Conservation (phyloP, 306 rosid species). For the Herpetospermum pedunculosum region DNA sequence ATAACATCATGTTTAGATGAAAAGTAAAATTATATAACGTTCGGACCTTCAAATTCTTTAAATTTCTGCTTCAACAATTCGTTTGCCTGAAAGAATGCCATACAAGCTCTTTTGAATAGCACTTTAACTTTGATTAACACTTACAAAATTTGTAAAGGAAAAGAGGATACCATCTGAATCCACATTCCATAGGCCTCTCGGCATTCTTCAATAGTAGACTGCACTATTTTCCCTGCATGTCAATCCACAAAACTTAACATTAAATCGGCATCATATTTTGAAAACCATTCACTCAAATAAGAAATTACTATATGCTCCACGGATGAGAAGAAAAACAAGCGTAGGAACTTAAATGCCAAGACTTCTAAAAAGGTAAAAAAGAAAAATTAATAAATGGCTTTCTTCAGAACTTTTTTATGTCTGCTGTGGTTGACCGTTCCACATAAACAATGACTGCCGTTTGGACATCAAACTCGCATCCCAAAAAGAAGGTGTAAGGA, state of each 20-base stretch:
- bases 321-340: not conserved
- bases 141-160: not conserved
- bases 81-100: conserved; percentile 52
- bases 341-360: not conserved
- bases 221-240: conserved; percentile 78
- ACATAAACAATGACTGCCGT: not conserved
- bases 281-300: not conserved
- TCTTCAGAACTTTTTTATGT: not conserved
- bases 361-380: not conserved
- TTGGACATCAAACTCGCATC: not conserved
- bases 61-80: conserved; percentile 55
- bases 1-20: conserved; percentile 7
- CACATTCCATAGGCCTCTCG: conserved; percentile 66
- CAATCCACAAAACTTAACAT: conserved; percentile 17
- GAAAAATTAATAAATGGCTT: not conserved
- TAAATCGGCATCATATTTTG: conserved; percentile 13
- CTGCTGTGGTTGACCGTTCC: not conserved
- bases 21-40: conserved; percentile 11
- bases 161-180: conserved; percentile 50
- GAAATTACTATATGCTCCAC: not conserved
- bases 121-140: not conserved
- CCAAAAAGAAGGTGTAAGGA: too few relatives aligned
- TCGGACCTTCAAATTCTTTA: conserved; percentile 43
- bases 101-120: not conserved
- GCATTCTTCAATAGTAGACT: conserved; percentile 89